Base-by-base conservation (phyloP, 257 asterid genomes). In the Fraxinus quadrangulata region DNA sequence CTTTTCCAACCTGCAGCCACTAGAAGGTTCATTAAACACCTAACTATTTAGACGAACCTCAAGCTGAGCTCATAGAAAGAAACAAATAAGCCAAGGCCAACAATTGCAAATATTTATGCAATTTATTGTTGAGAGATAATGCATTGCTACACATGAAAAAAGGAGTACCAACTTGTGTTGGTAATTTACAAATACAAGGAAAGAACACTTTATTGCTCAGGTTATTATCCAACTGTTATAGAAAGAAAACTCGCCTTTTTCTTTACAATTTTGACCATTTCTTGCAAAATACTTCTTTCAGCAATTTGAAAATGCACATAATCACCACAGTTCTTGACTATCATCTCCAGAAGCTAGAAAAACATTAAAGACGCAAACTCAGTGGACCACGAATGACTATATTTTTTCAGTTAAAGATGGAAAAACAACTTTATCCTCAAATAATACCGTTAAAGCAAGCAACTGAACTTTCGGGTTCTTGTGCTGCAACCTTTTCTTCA, bases 241-340 rank as follows among this genome's bases (percentile, higher is more conserved):
- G 31, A 77, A 56, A 42, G 74, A 65, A 80, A 78, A 78, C 87
- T 79, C 83, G 75, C 98, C 95, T 88, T 96, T 81, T 92, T 96
- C 96, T 79, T 90, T 54, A 91, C 97, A 80, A 89, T 90, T 88
- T 90, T 96, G 85, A 89, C 96, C 99, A 96, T 90, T 83, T 93
- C 98, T 69, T 76, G 99, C 74, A 91, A 86, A 79, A 96, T 88
- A 83, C 83, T 89, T 71, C 94, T 89, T 75, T 93, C 99, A 31
- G 90, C 98, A 79, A 96, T 90, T 86, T 90, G 99, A 70, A 92
- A 90, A 87, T 96, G 99, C 83, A 92, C 88, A 71, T 76, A 87
- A 85, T 94, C 98, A 26, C 97, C 98, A 81, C 99, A 93, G 90
- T 96, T 96, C 92, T 96, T 93, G 85, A 96, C 96, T 95, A 96